Conservation (phyloP, 2,329 filamentous ascomycete genomes). For the Sphaerulina vaccinii region DNA sequence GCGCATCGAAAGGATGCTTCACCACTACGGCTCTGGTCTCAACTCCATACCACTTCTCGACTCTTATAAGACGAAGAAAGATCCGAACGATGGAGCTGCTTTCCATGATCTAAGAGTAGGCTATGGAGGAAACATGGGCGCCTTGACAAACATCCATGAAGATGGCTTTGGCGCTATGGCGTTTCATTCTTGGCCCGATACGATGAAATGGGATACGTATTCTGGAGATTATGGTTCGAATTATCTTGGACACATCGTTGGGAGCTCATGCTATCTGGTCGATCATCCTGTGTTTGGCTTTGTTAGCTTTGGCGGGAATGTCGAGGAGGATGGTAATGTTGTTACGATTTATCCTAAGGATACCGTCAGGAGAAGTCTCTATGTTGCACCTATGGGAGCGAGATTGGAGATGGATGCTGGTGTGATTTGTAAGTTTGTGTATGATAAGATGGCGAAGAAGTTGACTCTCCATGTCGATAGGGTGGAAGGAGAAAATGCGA, state of each 20-base stretch:
- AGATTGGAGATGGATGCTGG: constrained; percentile 47
- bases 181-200: constrained; percentile 59
- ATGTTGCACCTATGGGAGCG: constrained; percentile 49
- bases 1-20: constrained; percentile 52
- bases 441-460: constrained; percentile 31
- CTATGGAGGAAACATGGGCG: constrained; percentile 55
- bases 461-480: not conserved
- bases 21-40: constrained; percentile 61
- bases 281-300: not conserved
- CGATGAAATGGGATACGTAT: constrained; percentile 57
- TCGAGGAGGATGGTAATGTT: constrained; percentile 27
- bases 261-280: not conserved
- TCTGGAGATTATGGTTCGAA: constrained; percentile 56
- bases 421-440: constrained; percentile 43
- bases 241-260: not conserved
- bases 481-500: not conserved
- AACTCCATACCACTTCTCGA: constrained; percentile 57
- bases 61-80: constrained; percentile 44
- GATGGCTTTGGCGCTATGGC: constrained; percentile 56
- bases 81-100: constrained; percentile 31
- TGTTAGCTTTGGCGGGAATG: not conserved
- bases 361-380: constrained; percentile 50
- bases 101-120: constrained; percentile 55
- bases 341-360: constrained; percentile 47
- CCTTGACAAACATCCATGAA: constrained; percentile 56